phyloP scores from a whole-genome alignment of 2,329 filamentous ascomycete species.

The Lasiodiplodia gonubiensis region DNA sequence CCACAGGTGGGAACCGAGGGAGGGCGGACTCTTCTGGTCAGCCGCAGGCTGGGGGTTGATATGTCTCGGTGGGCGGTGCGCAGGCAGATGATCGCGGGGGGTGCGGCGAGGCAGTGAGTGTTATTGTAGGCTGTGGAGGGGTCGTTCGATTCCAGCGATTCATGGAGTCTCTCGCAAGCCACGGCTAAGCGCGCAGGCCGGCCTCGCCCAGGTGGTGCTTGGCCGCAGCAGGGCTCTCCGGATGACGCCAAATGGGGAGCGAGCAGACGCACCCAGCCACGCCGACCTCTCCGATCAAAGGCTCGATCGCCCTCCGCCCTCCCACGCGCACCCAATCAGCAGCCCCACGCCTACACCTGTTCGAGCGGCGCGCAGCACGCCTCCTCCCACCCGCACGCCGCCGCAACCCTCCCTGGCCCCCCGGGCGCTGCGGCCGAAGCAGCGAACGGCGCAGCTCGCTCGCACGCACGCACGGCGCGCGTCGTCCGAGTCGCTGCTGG shows the following conservation, averaged over 20 bases:
- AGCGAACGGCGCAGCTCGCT: constrained; percentile 5
- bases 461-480: background rate
- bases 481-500: background rate
- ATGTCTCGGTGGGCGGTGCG: constrained; percentile 11
- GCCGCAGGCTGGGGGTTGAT: constrained; percentile 13
- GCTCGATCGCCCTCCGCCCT: constrained; percentile 20
- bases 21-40: constrained; percentile 12
- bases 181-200: constrained; percentile 20
- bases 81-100: constrained; percentile 26
- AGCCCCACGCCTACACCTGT: background rate
- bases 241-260: constrained; percentile 22
- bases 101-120: constrained; percentile 15
- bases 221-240: constrained; percentile 13
- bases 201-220: constrained; percentile 12
- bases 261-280: constrained; percentile 25
- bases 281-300: constrained; percentile 21
- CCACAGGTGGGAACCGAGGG: constrained; percentile 1
- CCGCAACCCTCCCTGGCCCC: constrained; percentile 6
- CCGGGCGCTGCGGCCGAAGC: constrained; percentile 6
- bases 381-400: constrained; percentile 7
- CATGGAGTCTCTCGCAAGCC: constrained; percentile 23
- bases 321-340: constrained; percentile 20
- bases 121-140: constrained; percentile 27
- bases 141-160: constrained; percentile 24
- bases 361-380: constrained; percentile 19